Conservation (phyloP, 2,329 filamentous ascomycete species). For the Colletotrichum navitas region DNA sequence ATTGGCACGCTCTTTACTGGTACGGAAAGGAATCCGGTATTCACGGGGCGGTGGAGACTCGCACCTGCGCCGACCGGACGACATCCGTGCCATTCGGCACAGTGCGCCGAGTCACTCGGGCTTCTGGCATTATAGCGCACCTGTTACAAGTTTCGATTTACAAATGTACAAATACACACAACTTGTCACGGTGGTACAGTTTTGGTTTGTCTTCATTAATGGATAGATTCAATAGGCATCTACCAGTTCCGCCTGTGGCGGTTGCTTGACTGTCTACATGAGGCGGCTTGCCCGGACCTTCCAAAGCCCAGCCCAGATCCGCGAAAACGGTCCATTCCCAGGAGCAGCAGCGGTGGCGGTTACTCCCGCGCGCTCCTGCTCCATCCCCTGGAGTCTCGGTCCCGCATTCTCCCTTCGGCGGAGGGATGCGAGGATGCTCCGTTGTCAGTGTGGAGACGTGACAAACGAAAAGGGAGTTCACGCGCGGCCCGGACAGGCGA, state of each 20-base stretch:
- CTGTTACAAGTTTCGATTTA: not conserved
- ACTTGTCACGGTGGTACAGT: not conserved
- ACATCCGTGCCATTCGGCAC: not conserved
- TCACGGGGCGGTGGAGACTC: not conserved
- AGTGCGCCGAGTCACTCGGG: not conserved
- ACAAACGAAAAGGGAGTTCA: conserved; percentile 41
- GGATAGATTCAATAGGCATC: conserved; percentile 68
- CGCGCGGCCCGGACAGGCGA: conserved; percentile 27
- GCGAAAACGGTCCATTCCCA: conserved; percentile 41
- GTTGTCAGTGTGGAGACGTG: conserved; percentile 36
- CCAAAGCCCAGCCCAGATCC: conserved; percentile 48
- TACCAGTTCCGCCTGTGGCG: conserved; percentile 52
- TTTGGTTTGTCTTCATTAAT: conserved; percentile 43
- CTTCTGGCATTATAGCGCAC: not conserved
- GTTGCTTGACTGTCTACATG: conserved; percentile 44
- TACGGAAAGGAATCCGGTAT: not conserved
- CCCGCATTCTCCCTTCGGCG: conserved; percentile 25
- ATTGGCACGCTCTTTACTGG: conserved; percentile 2
- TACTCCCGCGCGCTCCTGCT: conserved; percentile 18
- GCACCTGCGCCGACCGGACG: not conserved
- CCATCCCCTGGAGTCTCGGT: conserved; percentile 41
- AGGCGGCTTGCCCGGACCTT: conserved; percentile 51
- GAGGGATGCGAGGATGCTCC: conserved; percentile 33
- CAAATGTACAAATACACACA: not conserved
- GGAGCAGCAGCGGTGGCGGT: conserved; percentile 11